These are phyloP conservation scores for Lophiotrema nucula DNA, from an alignment of 495 filamentous ascomycete genomes.

Conservation along the genomic window DNA sequence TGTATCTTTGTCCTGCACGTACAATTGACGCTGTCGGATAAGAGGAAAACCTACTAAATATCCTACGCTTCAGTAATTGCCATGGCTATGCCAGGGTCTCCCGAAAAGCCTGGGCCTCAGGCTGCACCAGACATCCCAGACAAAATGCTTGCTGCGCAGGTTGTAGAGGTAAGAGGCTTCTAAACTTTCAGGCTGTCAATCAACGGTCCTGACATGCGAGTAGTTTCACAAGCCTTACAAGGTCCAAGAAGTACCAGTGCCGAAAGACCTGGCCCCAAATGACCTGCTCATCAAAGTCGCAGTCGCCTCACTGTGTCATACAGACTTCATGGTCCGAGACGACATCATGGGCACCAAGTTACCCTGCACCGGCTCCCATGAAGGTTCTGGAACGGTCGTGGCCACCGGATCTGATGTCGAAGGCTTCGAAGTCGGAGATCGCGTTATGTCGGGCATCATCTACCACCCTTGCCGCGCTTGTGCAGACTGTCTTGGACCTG, in stretches of 20 bases:
- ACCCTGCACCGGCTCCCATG: conserved; percentile 57
- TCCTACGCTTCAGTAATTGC: too few relatives aligned
- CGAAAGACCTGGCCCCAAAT: conserved; percentile 45
- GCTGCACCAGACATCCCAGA: conserved; percentile 2
- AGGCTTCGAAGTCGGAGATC: conserved; percentile 50
- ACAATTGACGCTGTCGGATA: too few relatives aligned
- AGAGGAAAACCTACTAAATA: too few relatives aligned
- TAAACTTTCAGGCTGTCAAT: background rate
- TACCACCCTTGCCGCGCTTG: conserved; percentile 51
- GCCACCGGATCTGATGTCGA: conserved; percentile 46
- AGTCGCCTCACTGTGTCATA: conserved; percentile 61
- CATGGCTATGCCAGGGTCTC: too few relatives aligned
- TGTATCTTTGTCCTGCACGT: too few relatives aligned
- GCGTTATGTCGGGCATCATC: conserved; percentile 51
- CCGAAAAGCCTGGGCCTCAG: background rate
- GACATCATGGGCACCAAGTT: conserved; percentile 44
- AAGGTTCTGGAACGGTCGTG: conserved; percentile 57
- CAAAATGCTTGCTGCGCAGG: conserved; percentile 19
- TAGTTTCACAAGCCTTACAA: conserved; percentile 46
- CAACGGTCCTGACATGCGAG: background rate
- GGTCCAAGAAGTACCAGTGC: conserved; percentile 50
- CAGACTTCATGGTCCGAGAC: conserved; percentile 53
- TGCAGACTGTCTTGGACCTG: conserved; percentile 45
- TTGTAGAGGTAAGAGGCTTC: conserved; percentile 8
- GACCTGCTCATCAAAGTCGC: conserved; percentile 60